These are phyloP conservation scores for Ganoderma boninense DNA, from an alignment of 1,284 basidiomycete species.

Conservation along the genomic window DNA sequence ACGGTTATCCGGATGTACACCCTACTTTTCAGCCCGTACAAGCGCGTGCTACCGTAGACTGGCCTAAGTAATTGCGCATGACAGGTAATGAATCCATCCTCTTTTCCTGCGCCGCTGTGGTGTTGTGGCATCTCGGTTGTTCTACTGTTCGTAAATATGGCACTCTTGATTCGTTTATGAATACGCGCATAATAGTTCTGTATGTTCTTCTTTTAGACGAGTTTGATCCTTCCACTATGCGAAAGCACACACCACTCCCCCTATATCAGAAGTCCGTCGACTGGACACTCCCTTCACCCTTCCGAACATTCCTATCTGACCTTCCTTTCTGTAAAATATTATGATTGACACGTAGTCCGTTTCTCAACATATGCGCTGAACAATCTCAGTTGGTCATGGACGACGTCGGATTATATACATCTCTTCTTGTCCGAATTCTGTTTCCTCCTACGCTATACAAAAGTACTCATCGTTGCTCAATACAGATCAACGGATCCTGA, in stretches of 20 bases:
- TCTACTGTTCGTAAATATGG: not conserved
- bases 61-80: constrained; percentile 11
- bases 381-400: not conserved
- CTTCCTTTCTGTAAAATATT: not conserved
- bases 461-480: too few species aligned
- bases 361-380: not conserved
- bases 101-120: not conserved
- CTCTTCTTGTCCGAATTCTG: not conserved
- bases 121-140: not conserved
- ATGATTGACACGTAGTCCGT: not conserved
- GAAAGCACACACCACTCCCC: not conserved
- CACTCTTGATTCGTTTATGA: not conserved
- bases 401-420: not conserved
- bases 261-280: not conserved
- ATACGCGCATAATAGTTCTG: not conserved
- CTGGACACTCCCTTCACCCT: not conserved
- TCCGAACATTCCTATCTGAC: not conserved
- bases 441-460: not conserved
- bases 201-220: not conserved
- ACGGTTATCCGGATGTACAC: not conserved
- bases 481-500: too few species aligned
- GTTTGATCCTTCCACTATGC: not conserved
- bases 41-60: constrained; percentile 18
- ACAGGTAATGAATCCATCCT: constrained; percentile 19
- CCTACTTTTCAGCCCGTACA: not conserved